Evolutionary conservation across 495 filamentous ascomycete species (phyloP), one percentile per base, ranked within the genome.

Genomic region (Hypoxylon crocopeplum): DNA sequence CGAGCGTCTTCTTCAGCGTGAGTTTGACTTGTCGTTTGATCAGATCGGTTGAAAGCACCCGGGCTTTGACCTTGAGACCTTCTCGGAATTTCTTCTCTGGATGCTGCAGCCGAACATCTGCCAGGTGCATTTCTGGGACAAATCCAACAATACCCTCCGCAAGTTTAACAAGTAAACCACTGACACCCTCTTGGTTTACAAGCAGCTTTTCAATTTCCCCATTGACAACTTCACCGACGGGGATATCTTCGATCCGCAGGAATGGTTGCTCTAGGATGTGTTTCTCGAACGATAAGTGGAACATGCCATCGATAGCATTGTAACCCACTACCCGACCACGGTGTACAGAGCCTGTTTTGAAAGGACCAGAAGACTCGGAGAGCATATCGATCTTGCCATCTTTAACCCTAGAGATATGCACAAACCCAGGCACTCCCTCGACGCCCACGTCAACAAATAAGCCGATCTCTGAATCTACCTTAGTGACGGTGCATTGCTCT

Each of bases 31-130:
- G 88, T 44, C 87, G 84, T 74, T 88, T 94, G 32, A 84, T 77
- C 1, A 85, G 76, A 66, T 96, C 84, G 10, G 84, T 88, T 1
- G 92, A 95, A 19, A 98, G 77, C 34, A 98, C 89, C 45, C 92
- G 83, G 25, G 87, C 85, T 47, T 88, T 94, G 42, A 98, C 86
- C 38, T 87, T 83, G 71, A 88, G 81, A 1, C 93, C 94, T 72
- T 92, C 91, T 39, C 86, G 85, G 77, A 97, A 98, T 69, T 96
- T 98, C 75, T 90, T 92, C 73, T 98, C 94, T 10, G 94, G 94
- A 68, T 96, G 89, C 66, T 94, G 89, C 25, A 98, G 80, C 47
- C 83, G 84, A 16, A 93, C 82, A 73, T 98, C 94, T 33, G 92
- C 85, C 63, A 98, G 78, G 68, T 98, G 94, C 72, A 87, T 86